Base-by-base conservation (phyloP, 176 grass and related monocot species). In the Rhynchospora breviuscula region DNA sequence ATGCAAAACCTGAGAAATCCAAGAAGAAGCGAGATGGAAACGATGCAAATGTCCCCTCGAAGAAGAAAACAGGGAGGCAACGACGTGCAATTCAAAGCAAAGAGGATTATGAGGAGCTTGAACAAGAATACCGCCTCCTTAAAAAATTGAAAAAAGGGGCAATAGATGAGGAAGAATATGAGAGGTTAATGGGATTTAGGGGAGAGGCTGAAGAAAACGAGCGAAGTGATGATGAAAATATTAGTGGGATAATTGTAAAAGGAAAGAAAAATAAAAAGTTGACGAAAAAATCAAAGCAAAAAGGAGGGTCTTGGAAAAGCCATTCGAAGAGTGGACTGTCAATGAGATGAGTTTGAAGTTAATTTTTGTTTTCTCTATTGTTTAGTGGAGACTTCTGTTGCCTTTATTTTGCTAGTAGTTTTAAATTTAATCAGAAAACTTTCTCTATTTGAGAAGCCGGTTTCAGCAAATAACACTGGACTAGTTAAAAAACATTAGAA, bases 31-130 rank as follows among this genome's bases (percentile, higher is more conserved):
- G 46, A 63, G 75, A 31, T 14, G 86, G 84, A 65, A 86, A 78
- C 11, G 72, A 84, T 13, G 80, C 72, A 18, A 86, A 88, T 74
- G 79, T 64, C 14, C 64, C 93, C 23, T 95, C 84, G 56, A 84
- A 89, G 71, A 99, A 99, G 85, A 93, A 95, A 80, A 99, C 93
- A 8, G 91, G 93, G 17, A 93, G 85, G 23, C 92, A 95, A 85
- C 90, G 93, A 2, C 88, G 78, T 0, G 59, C 93, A 23, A 84
- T 90, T 77, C 96, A 93, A 83, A 99, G 85, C 73, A 93, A 99
- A 86, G 96, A 95, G 76, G 96, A 98, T 71, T 81, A 90, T 10
- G 96, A 99, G 60, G 96, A 99, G 85, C 81, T 99, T 58, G 59
- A 88, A 1, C 86, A 90, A 0, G 96, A 99, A 61, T 99, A 99